Evolutionary conservation across 441 rosid genomes (phyloP).

Genomic region (Pelargonium australe): DNA sequence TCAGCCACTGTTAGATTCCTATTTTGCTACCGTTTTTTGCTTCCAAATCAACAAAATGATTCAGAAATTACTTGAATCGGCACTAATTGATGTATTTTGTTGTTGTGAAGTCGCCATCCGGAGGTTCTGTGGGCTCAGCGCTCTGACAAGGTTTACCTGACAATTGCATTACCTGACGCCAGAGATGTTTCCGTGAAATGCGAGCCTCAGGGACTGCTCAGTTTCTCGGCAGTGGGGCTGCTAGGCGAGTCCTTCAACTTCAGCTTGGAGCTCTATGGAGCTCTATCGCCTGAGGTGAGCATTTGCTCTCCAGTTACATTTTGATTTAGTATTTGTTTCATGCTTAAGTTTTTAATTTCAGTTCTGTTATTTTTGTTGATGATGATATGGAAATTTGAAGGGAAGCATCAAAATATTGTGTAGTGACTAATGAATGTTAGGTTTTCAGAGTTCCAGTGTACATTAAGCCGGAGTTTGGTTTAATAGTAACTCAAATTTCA

Average conservation of each 20-base stretch:
- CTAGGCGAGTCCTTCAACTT: constrained; percentile 63
- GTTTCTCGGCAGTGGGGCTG: constrained; percentile 74
- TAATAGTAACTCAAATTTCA: too few relatives aligned
- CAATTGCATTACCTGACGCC: constrained; percentile 80
- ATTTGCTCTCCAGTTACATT: background rate
- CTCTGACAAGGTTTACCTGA: constrained; percentile 70
- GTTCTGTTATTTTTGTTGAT: background rate
- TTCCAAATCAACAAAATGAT: too few relatives aligned
- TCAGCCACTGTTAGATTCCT: too few relatives aligned
- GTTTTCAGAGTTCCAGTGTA: too few relatives aligned
- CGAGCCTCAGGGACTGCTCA: constrained; percentile 59
- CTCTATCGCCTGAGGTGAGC: constrained; percentile 55
- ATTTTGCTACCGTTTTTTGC: too few relatives aligned
- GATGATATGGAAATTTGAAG: background rate
- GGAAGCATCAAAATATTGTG: background rate
- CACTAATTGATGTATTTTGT: background rate
- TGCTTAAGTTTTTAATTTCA: background rate
- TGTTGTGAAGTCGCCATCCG: constrained; percentile 58
- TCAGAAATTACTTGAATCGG: too few relatives aligned
- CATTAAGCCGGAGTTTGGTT: too few relatives aligned
- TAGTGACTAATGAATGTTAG: too few relatives aligned
- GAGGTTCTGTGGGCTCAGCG: constrained; percentile 98
- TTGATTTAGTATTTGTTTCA: background rate
- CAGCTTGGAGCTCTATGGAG: constrained; percentile 56
- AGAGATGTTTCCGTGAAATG: constrained; percentile 65